Evolutionary conservation across 1,139 yeast species (phyloP).

Genomic region (Pichia sp.): DNA sequence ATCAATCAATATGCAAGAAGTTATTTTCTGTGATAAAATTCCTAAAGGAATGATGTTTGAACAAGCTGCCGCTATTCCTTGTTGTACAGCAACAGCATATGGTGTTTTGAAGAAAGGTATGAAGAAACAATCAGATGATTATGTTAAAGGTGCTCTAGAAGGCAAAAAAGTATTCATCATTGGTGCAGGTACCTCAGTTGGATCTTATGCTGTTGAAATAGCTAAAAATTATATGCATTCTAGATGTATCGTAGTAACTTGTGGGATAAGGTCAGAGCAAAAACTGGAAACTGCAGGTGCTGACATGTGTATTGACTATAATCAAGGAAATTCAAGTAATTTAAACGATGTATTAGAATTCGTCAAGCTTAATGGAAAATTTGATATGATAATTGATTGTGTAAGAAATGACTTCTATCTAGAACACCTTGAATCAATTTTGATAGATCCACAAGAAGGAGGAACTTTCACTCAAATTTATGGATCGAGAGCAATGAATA

Average conservation of each 20-base stretch:
- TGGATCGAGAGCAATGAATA: constrained; percentile 28
- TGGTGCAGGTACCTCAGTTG: constrained; percentile 74
- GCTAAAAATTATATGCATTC: constrained; percentile 42
- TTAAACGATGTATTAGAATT: constrained; percentile 29
- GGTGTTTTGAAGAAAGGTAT: constrained; percentile 8
- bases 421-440: constrained; percentile 11
- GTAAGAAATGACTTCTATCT: constrained; percentile 18
- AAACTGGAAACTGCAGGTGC: constrained; percentile 18
- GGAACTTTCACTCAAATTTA: constrained; percentile 30
- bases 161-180: constrained; percentile 41
- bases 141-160: constrained; percentile 22
- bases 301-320: constrained; percentile 20
- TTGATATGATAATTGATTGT: constrained; percentile 32
- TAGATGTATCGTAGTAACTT: constrained; percentile 34
- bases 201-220: constrained; percentile 52
- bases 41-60: constrained; percentile 34
- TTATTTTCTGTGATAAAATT: constrained; percentile 33
- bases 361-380: constrained; percentile 33
- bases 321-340: constrained; percentile 26
- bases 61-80: constrained; percentile 56
- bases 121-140: constrained; percentile 13
- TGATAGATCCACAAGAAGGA: constrained; percentile 20
- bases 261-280: constrained; percentile 29
- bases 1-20: constrained; percentile 32
- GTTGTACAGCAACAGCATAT: constrained; percentile 35